Evolutionary conservation across 1,284 basidiomycete genomes (phyloP).

Genomic region (Dichomitus squalens): DNA sequence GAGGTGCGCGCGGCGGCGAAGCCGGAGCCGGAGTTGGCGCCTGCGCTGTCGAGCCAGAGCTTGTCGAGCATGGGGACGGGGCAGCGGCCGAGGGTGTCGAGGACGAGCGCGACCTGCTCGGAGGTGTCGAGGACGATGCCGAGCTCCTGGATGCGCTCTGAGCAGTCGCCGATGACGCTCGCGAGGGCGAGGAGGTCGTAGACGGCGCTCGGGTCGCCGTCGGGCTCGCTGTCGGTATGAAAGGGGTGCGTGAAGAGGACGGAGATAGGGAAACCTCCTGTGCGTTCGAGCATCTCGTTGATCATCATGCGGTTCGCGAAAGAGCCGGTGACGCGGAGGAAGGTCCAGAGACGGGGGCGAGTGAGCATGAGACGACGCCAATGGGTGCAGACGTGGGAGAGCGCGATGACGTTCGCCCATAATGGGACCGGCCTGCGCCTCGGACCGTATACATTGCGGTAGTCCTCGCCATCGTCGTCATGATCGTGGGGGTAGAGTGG

Average conservation of each 20-base stretch:
- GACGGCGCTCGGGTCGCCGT: background rate
- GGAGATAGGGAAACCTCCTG: conserved; percentile 7
- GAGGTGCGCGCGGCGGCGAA: background rate
- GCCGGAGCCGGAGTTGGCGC: background rate
- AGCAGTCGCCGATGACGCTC: conserved; percentile 8
- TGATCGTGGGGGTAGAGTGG: background rate
- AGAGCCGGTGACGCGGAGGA: conserved; percentile 16
- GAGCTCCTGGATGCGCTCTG: conserved; percentile 9
- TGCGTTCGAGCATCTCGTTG: conserved; percentile 12
- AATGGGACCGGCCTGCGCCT: background rate
- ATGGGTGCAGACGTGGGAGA: conserved; percentile 18
- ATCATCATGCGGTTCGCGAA: conserved; percentile 13
- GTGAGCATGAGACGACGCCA: conserved; percentile 14
- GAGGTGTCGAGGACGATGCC: conserved; percentile 4
- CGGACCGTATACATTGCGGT: background rate
- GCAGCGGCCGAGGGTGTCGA: conserved; percentile 2
- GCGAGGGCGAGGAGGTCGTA: conserved; percentile 10
- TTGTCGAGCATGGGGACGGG: conserved; percentile 4
- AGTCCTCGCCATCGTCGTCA: background rate
- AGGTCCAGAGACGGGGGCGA: conserved; percentile 14
- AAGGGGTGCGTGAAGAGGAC: conserved; percentile 7
- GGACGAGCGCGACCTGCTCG: background rate
- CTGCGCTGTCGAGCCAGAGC: conserved; percentile 10
- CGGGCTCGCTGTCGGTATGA: background rate
- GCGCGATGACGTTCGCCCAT: conserved; percentile 11